Conservation (phyloP, 768 basidiomycete species). For the Ramaria sp. region DNA sequence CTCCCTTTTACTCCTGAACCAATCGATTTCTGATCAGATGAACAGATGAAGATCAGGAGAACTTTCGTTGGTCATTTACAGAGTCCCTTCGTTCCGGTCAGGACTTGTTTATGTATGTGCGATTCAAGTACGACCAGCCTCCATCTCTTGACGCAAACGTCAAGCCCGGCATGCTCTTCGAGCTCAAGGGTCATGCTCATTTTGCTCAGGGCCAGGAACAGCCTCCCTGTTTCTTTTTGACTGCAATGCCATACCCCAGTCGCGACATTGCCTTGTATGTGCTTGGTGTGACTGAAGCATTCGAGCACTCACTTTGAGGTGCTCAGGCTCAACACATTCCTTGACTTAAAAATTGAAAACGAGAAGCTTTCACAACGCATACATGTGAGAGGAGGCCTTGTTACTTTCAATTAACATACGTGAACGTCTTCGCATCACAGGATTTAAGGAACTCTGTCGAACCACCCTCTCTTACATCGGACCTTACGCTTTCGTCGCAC, state of each 20-base stretch:
- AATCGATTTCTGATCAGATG: slow-evolving; percentile 5
- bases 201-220: slow-evolving; percentile 27
- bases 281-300: not conserved
- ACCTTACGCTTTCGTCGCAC: not conserved
- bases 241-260: slow-evolving; percentile 69
- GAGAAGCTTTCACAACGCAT: slow-evolving; percentile 58
- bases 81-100: slow-evolving; percentile 37
- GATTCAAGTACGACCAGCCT: slow-evolving; percentile 39
- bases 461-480: not conserved
- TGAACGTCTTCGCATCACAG: not conserved
- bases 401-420: not conserved
- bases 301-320: not conserved
- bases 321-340: slow-evolving; percentile 52
- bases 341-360: slow-evolving; percentile 86
- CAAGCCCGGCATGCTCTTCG: slow-evolving; percentile 44
- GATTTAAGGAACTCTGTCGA: not conserved
- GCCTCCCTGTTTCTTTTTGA: slow-evolving; percentile 59
- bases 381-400: not conserved
- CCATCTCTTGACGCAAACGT: slow-evolving; percentile 13
- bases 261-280: slow-evolving; percentile 59
- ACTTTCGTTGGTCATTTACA: slow-evolving; percentile 39
- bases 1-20: not conserved
- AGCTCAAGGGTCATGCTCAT: slow-evolving; percentile 58
- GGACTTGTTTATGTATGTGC: slow-evolving; percentile 49
- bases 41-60: slow-evolving; percentile 45